Evolutionary conservation across 257 asterid species (phyloP).

Genomic region (Gentiana macrophylla): DNA sequence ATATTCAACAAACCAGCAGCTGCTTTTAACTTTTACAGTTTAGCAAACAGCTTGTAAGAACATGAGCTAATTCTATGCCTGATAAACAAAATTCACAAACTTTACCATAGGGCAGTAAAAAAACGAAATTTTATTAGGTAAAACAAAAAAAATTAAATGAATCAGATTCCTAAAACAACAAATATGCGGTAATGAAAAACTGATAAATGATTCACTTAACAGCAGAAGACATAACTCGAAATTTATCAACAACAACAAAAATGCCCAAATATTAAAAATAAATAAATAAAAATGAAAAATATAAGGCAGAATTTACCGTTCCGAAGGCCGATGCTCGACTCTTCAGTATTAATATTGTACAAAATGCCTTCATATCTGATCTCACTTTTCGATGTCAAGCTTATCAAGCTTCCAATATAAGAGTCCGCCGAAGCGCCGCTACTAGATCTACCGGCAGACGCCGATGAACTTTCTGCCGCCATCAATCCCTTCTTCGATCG

Average conservation of each 20-base stretch:
- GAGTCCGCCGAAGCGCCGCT: slow-evolving; percentile 75
- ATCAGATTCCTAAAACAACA: too few relatives aligned
- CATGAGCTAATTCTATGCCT: too few relatives aligned
- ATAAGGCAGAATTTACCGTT: slow-evolving; percentile 39
- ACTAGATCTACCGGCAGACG: slow-evolving; percentile 53
- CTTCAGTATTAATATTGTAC: slow-evolving; percentile 84
- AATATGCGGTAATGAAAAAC: too few relatives aligned
- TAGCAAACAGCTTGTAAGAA: too few relatives aligned
- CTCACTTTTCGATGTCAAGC: slow-evolving; percentile 94
- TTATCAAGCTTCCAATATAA: slow-evolving; percentile 83
- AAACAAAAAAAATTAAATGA: neutral
- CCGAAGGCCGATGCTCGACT: slow-evolving; percentile 90
- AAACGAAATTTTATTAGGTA: neutral
- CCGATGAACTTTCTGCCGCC: slow-evolving; percentile 66
- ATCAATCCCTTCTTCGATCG: slow-evolving; percentile 17
- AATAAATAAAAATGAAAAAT: neutral
- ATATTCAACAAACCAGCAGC: too few relatives aligned
- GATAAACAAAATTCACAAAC: too few relatives aligned
- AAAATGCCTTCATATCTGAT: slow-evolving; percentile 89
- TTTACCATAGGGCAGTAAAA: neutral
- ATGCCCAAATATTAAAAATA: neutral
- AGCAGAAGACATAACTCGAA: too few relatives aligned
- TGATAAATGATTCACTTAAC: too few relatives aligned
- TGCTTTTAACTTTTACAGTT: too few relatives aligned
- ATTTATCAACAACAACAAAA: neutral